Conservation (phyloP, 768 basidiomycete species). For the Sarcodon sp. region DNA sequence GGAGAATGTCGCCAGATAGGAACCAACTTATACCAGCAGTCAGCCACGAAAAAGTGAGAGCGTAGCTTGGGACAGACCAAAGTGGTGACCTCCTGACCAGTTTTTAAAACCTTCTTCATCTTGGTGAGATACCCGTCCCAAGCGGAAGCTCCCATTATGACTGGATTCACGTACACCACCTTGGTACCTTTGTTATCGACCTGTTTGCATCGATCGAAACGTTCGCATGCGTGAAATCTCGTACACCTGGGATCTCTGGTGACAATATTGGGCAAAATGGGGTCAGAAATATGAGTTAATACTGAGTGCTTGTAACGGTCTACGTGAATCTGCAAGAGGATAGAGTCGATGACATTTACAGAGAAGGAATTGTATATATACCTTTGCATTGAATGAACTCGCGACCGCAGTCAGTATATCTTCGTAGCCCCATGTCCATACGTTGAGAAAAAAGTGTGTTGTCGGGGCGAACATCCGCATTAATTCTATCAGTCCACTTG, state of each 20-base stretch:
- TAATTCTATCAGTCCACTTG: slow-evolving; percentile 51
- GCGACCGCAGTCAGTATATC: slow-evolving; percentile 73
- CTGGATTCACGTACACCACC: slow-evolving; percentile 80
- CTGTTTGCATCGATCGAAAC: slow-evolving; percentile 57
- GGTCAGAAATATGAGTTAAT: slow-evolving; percentile 41
- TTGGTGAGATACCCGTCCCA: slow-evolving; percentile 37
- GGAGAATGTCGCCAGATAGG: slow-evolving; percentile 83
- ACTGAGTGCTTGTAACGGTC: slow-evolving; percentile 79
- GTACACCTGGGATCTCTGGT: slow-evolving; percentile 49
- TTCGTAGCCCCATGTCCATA: slow-evolving; percentile 98
- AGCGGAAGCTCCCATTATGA: slow-evolving; percentile 46
- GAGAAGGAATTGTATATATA: slow-evolving; percentile 13
- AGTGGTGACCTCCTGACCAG: slow-evolving; percentile 35
- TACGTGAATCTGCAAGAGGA: slow-evolving; percentile 56
- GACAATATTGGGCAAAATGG: slow-evolving; percentile 40
- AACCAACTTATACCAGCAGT: slow-evolving; percentile 38
- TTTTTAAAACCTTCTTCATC: slow-evolving; percentile 30
- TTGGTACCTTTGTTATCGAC: slow-evolving; percentile 36
- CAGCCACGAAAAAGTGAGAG: neutral
- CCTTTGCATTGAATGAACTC: slow-evolving; percentile 49
- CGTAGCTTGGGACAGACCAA: slow-evolving; percentile 36
- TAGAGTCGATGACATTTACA: neutral
- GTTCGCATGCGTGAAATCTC: slow-evolving; percentile 91
- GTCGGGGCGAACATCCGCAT: slow-evolving; percentile 53
- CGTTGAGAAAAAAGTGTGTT: slow-evolving; percentile 78